Conservation (phyloP, 768 basidiomycete genomes). For the Panaeolus cyanescens region DNA sequence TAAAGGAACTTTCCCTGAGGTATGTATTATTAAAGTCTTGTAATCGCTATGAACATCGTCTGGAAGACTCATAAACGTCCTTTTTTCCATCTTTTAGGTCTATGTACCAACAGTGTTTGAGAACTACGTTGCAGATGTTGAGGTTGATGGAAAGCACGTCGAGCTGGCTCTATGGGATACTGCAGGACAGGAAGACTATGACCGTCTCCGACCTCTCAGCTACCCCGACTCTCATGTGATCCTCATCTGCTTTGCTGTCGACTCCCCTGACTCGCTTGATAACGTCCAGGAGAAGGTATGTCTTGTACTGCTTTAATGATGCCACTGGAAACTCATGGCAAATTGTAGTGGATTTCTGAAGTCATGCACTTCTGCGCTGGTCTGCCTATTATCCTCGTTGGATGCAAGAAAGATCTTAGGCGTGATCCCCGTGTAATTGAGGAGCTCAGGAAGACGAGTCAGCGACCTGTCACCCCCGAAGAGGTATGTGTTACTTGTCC, state of each 20-base stretch:
- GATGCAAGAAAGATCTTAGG: slow-evolving; percentile 98
- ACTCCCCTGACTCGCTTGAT: slow-evolving; percentile 96
- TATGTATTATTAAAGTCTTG: slow-evolving; percentile 32
- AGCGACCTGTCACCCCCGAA: slow-evolving; percentile 92
- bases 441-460: slow-evolving; percentile 91
- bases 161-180: slow-evolving; percentile 99
- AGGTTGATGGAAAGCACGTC: slow-evolving; percentile 97
- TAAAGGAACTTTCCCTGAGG: slow-evolving; percentile 96
- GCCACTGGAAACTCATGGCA: slow-evolving; percentile 6
- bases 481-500: slow-evolving; percentile 58
- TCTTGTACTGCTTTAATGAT: slow-evolving; percentile 13
- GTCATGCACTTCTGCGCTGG: slow-evolving; percentile 97
- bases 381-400: slow-evolving; percentile 95
- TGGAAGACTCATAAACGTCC: neutral
- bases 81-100: slow-evolving; percentile 56
- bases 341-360: slow-evolving; percentile 91
- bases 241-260: slow-evolving; percentile 98
- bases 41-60: neutral
- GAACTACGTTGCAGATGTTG: slow-evolving; percentile 99
- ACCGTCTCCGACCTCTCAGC: slow-evolving; percentile 94
- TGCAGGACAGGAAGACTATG: slow-evolving; percentile 99
- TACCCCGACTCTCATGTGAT: slow-evolving; percentile 99
- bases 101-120: slow-evolving; percentile 99
- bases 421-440: slow-evolving; percentile 92
- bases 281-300: slow-evolving; percentile 99